phyloP scores from a whole-genome alignment of 768 basidiomycete species.

The Punctularia strigosozonata region DNA sequence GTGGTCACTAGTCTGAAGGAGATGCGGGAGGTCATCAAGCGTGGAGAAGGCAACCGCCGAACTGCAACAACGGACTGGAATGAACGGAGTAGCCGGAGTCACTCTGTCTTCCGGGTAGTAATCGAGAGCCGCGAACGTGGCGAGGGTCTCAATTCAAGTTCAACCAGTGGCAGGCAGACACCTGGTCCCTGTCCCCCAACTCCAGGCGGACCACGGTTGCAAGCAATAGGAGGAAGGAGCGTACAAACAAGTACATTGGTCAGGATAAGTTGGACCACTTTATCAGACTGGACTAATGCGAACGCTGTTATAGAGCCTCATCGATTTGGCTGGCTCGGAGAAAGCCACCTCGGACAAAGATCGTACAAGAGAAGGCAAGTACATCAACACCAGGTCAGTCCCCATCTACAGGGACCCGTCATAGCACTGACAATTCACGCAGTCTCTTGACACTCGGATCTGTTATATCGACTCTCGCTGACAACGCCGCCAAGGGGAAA shows the following conservation, averaged over 20 bases:
- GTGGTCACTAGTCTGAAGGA: slow-evolving; percentile 86
- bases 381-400: slow-evolving; percentile 79
- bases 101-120: slow-evolving; percentile 88
- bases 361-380: slow-evolving; percentile 89
- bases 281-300: neutral
- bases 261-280: slow-evolving; percentile 6
- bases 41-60: slow-evolving; percentile 79
- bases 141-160: slow-evolving; percentile 37
- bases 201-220: slow-evolving; percentile 52
- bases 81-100: slow-evolving; percentile 86
- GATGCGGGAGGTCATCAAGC: slow-evolving; percentile 72
- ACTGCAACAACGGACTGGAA: slow-evolving; percentile 99
- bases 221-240: slow-evolving; percentile 68
- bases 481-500: slow-evolving; percentile 73
- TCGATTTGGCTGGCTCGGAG: slow-evolving; percentile 95
- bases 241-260: slow-evolving; percentile 72
- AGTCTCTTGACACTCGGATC: slow-evolving; percentile 87
- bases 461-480: slow-evolving; percentile 86
- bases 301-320: slow-evolving; percentile 50
- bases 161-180: slow-evolving; percentile 37
- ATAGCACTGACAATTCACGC: neutral
- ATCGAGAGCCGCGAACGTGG: slow-evolving; percentile 76
- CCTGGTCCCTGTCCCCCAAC: slow-evolving; percentile 39
- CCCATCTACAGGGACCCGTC: neutral
- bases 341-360: slow-evolving; percentile 94